Evolutionary conservation across 176 grass and related monocot species (phyloP), one percentile per base, ranked within the genome.

Genomic region (Oropetium thomaeum): DNA sequence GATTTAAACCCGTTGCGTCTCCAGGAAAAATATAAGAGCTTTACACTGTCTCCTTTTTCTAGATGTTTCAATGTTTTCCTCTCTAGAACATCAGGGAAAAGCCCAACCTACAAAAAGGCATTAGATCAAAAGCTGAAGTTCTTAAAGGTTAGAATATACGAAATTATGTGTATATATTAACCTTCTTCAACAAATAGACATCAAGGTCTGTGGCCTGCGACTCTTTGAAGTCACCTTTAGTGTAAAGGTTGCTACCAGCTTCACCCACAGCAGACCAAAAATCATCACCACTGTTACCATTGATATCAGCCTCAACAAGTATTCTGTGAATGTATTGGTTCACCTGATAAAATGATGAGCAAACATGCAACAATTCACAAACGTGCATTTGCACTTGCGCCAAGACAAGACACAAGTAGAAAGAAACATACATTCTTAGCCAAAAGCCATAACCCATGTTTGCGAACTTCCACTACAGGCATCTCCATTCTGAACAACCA

Each of bases 61-160:
- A 98, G 79, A 64, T 98, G 96, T 27, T 61, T 32, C 64, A 82
- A 83, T 69, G 88, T 85, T 88, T 92, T 98, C 54, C 79, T 89
- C 74, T 98, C 96, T 79, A 98, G 70, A 73, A 94, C 79, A 82
- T 98, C 91, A 2, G 96, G 89, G 85, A 95, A 98, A 42, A 98
- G 84, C 65, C 96, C 96, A 86, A 98, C 91, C 91, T 98, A 81
- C 58, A 98, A 79, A 39, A 70, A 77, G 40, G 64, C 28, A 91
- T 86, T 37, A 83, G 83, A 64, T 76, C 68, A 75, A 80, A 72
- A 87, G 25, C 13, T 77, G 49, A 10, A 38, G 9, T 38, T 31
- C 33, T 57, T 5, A 27, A 57, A 70, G 51, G 67, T 65, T 34
- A 69, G n/a, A 58, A 83, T 75, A 41, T 73, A 52, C 17, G 62